phyloP scores from a whole-genome alignment of 805 yeast species.

The Huiozyma sinensis region DNA sequence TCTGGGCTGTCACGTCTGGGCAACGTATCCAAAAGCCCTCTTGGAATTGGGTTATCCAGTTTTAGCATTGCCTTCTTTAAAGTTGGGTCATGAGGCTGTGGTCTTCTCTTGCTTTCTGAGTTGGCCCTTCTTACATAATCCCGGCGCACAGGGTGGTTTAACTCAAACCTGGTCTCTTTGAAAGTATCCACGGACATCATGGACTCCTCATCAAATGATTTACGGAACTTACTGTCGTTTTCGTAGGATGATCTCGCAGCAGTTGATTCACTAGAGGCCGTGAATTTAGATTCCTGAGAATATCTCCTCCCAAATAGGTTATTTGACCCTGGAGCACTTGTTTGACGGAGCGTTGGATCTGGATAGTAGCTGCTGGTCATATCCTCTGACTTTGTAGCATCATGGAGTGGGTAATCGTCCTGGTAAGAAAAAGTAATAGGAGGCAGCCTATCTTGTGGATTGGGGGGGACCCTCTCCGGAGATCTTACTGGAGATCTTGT shows the following conservation, averaged over 20 bases:
- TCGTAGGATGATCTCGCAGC: conserved; percentile 17
- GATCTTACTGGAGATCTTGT: conserved; percentile 6
- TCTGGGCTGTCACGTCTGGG: conserved; percentile 88
- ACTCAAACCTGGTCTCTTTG: conserved; percentile 28
- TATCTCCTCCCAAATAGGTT: conserved; percentile 11
- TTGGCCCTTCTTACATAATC: conserved; percentile 43
- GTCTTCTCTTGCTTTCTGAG: conserved; percentile 60
- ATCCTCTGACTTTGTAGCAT: background rate
- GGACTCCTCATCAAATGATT: conserved; percentile 29
- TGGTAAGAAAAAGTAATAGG: conserved; percentile 2
- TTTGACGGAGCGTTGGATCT: conserved; percentile 3
- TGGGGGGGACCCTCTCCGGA: background rate
- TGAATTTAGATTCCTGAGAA: conserved; percentile 13
- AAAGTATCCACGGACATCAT: conserved; percentile 26
- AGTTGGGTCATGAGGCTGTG: conserved; percentile 13
- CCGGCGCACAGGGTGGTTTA: conserved; percentile 27
- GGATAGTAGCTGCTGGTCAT: conserved; percentile 8
- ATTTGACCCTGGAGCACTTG: conserved; percentile 2
- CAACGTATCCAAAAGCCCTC: conserved; percentile 70
- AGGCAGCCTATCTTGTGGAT: conserved; percentile 1
- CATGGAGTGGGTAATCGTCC: conserved; percentile 19
- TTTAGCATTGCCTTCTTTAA: conserved; percentile 62
- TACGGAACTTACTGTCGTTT: conserved; percentile 34
- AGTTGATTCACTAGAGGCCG: conserved; percentile 18
- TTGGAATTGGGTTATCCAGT: conserved; percentile 89